Evolutionary conservation across 768 basidiomycete species (phyloP).

Genomic region (Trametes cingulata): DNA sequence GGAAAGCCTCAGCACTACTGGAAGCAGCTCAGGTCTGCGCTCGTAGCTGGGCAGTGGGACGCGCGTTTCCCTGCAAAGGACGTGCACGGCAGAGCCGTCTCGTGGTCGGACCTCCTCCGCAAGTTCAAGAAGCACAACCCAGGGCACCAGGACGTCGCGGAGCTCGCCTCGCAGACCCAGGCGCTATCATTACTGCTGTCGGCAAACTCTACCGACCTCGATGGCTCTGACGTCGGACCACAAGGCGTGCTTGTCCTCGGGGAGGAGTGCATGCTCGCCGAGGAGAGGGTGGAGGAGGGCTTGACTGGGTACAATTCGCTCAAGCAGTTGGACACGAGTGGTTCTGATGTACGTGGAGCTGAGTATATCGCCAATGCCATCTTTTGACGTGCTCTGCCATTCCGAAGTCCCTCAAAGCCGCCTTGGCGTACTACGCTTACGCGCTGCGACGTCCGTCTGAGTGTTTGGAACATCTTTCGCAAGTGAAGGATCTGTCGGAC

Average conservation of each 20-base stretch:
- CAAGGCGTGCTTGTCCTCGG: constrained; percentile 47
- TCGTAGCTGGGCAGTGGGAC: constrained; percentile 77
- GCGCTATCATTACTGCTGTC: constrained; percentile 54
- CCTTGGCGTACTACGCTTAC: constrained; percentile 79
- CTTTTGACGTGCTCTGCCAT: constrained; percentile 1
- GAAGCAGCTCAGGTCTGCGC: constrained; percentile 66
- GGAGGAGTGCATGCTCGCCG: constrained; percentile 56
- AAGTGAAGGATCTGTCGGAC: constrained; percentile 56
- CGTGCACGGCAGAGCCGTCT: constrained; percentile 50
- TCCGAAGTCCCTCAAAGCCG: constrained; percentile 63
- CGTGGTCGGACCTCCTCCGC: constrained; percentile 79
- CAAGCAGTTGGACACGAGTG: constrained; percentile 48
- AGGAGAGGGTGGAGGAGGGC: constrained; percentile 62
- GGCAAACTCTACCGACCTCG: constrained; percentile 47
- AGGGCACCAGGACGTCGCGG: constrained; percentile 59
- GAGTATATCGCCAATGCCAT: constrained; percentile 2
- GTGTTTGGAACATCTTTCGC: constrained; percentile 59
- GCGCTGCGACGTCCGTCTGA: constrained; percentile 66
- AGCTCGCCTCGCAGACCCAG: constrained; percentile 69
- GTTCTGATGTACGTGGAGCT: constrained; percentile 55
- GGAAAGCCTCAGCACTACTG: constrained; percentile 78
- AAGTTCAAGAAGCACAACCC: constrained; percentile 86
- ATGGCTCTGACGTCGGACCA: constrained; percentile 39
- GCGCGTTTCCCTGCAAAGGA: constrained; percentile 60
- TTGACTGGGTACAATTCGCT: constrained; percentile 53